Evolutionary conservation across 306 rosid species (phyloP), one percentile per base, ranked within the genome.

Genomic region (Castanea sativa): DNA sequence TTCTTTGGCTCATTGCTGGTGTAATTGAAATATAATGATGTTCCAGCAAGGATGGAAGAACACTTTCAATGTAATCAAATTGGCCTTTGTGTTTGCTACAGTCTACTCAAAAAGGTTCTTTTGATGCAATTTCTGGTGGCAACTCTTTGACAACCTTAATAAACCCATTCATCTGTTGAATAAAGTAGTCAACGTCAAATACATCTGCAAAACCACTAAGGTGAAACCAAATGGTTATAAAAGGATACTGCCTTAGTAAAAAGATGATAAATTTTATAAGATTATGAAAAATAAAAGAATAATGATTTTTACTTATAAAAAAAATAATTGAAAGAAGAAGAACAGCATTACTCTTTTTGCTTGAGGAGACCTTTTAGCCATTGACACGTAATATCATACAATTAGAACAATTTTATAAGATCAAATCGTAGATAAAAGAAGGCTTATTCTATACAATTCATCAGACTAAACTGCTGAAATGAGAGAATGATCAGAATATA

Each of bases 51-150:
- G 15, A 45, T 45, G 52, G 52, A 45, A 45, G 15, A 45, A 45
- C 52, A 45, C 87, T 93, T 89, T 95, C 98, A 69, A 91, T 61
- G 63, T 95, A 95, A 81, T 93, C 98, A 75, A 90, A 95, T 55
- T 91, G 96, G 41, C 97, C 97, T 74, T 93, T 95, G 78, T 94
- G 91, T 83, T 95, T 95, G 84, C 98, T 93, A 76, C 99, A 91
- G 80, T 91, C 93, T 30, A 93, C 99, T 69, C 20, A 90, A 71
- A 90, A 64, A 0, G 94, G 98, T 71, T 91, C 91, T 81, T 89
- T 90, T 52, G 88, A 86, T 21, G 90, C 90, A 76, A 93, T 79
- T 74, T 87, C 96, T 0, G 79, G 78, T 0, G 99, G 99, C 45
- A 95, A 87, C 72, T 89, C 82, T 86, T 83, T 89, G 61, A 85